Evolutionary conservation across 2,329 filamentous ascomycete species (phyloP).

Genomic region (Fusarium udum): DNA sequence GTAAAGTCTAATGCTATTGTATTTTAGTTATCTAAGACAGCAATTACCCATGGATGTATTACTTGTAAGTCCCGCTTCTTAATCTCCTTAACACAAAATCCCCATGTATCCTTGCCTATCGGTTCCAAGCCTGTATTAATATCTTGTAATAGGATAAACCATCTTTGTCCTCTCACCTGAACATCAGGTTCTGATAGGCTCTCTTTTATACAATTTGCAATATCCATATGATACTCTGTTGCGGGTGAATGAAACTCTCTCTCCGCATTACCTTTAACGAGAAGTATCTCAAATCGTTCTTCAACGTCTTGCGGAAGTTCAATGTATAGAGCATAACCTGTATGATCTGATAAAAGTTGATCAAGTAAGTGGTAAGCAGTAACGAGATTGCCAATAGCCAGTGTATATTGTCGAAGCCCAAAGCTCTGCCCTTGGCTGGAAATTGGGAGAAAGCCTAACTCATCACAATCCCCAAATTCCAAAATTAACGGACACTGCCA

Average conservation of each 20-base stretch:
- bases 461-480: accelerated
- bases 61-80: accelerated
- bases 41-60: not conserved
- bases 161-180: accelerated
- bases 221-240: not conserved
- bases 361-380: not conserved
- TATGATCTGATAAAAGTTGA: accelerated
- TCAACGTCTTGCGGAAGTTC: accelerated
- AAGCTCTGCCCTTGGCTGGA: too few relatives aligned
- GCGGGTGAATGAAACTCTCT: not conserved
- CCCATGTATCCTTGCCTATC: accelerated
- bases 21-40: accelerated
- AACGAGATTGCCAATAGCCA: not conserved
- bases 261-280: accelerated
- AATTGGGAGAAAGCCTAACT: accelerated
- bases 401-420: too few relatives aligned
- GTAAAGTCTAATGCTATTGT: too few relatives aligned
- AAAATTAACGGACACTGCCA: not conserved
- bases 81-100: not conserved
- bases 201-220: not conserved
- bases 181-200: accelerated
- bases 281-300: not conserved
- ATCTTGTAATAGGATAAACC: accelerated
- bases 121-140: accelerated
- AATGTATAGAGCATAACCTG: not conserved